Evolutionary conservation across 768 basidiomycete genomes (phyloP).

Genomic region (Hortiboletus campestris): DNA sequence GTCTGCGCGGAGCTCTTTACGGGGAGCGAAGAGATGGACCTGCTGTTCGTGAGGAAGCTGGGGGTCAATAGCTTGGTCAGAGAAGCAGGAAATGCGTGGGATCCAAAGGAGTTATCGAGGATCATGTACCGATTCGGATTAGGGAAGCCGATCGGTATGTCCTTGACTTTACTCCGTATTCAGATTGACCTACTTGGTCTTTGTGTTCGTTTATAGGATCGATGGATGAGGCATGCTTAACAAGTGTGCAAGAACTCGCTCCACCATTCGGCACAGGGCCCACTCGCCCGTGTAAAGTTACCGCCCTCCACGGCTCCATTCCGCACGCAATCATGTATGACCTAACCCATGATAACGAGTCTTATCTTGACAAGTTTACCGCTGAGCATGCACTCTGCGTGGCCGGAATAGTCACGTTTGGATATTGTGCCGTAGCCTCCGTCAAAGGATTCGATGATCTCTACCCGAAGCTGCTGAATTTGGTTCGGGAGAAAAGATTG

Average conservation of each 20-base stretch:
- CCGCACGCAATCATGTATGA: conserved; percentile 97
- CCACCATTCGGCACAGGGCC: conserved; percentile 85
- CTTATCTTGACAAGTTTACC: conserved; percentile 82
- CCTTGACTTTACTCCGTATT: background rate
- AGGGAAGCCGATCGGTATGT: conserved; percentile 86
- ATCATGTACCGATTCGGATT: conserved; percentile 88
- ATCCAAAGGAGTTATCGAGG: conserved; percentile 88
- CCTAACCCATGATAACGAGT: conserved; percentile 96
- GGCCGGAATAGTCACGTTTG: conserved; percentile 90
- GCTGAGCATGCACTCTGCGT: conserved; percentile 96
- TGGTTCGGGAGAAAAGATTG: conserved; percentile 78
- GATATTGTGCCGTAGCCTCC: conserved; percentile 83
- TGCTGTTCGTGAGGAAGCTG: conserved; percentile 84
- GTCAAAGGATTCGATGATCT: conserved; percentile 98
- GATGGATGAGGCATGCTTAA: conserved; percentile 89
- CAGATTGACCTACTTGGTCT: background rate
- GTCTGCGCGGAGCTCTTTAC: conserved; percentile 97
- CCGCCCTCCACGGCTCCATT: conserved; percentile 76
- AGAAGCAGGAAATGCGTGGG: conserved; percentile 90
- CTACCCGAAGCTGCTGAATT: conserved; percentile 89
- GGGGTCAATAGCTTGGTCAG: conserved; percentile 93
- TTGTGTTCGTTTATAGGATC: conserved; percentile 53
- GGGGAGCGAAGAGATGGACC: conserved; percentile 91
- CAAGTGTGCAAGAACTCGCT: conserved; percentile 69
- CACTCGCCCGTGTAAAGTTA: conserved; percentile 67